A percentile compares a stretch with the other conserved stretches of the same genome.
Evolutionary conservation across 768 basidiomycete genomes (phyloP).

Genomic region (Suillus clintonianus): DNA sequence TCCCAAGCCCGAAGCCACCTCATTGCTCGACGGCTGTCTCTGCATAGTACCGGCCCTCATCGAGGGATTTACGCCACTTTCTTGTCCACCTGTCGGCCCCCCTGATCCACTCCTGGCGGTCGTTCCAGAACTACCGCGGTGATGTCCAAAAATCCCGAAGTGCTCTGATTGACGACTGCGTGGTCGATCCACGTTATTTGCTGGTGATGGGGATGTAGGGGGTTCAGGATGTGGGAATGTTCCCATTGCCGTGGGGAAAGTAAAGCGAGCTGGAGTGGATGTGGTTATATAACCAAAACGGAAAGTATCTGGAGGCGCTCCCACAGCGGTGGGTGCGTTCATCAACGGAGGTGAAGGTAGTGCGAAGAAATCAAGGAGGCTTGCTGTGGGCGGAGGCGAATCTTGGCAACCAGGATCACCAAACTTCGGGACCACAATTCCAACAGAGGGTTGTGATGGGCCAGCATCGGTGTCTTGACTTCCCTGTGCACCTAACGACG

Average conservation of each 20-base stretch:
- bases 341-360: conserved; percentile 42
- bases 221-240: conserved; percentile 36
- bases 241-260: conserved; percentile 40
- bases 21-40: conserved; percentile 43
- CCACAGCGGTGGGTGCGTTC: conserved; percentile 38
- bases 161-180: conserved; percentile 35
- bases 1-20: conserved; percentile 47
- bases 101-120: conserved; percentile 28
- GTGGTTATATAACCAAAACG: conserved; percentile 53
- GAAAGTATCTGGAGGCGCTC: conserved; percentile 58
- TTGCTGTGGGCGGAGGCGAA: conserved; percentile 52
- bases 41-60: conserved; percentile 23
- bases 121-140: conserved; percentile 41
- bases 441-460: conserved; percentile 11
- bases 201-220: conserved; percentile 36
- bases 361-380: conserved; percentile 53
- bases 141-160: conserved; percentile 28
- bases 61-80: conserved; percentile 38
- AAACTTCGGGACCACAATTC: conserved; percentile 43
- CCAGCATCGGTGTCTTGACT: conserved; percentile 16
- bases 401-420: conserved; percentile 36
- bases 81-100: conserved; percentile 28
- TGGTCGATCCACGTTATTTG: conserved; percentile 32
- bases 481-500: conserved; percentile 14
- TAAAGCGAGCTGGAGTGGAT: conserved; percentile 49